Base-by-base conservation (phyloP, 2,329 filamentous ascomycete genomes). In the Botrytis medusae region DNA sequence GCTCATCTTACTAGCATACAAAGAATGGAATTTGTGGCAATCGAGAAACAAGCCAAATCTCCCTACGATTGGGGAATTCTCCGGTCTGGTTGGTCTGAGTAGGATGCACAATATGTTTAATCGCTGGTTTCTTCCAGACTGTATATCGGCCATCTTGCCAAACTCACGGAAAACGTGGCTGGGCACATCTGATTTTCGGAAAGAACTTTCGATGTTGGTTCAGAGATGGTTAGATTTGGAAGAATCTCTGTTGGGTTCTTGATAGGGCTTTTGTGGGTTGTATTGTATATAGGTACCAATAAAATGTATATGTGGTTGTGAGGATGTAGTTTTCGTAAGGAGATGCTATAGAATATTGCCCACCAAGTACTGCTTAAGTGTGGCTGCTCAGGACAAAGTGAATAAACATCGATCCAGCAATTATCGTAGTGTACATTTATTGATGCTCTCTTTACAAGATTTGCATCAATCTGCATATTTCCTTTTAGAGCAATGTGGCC, bases 211-310 rank as follows among this genome's bases (percentile, higher is more conserved):
- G 40, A 25, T 22, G 6, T 44, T 72, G 18, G 48, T 68, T 44
- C 61, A 67, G n/a, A 72, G 54, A 18, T 72, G 70, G 70, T 29
- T 72, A 22, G 70, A 72, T 46, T 40, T 64, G 25, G 61, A 72
- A 34, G 51, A 67, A 59, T 65, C 48, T 40, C 16, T 69, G 37
- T 32, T 69, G n/a, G 54, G 54, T 6, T 7, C 65, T 69, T 57
- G 12, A 42, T 54, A 34, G 16, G 37, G 8, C 9, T 16, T 25
- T 8, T 46, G 29, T 67, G 20, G 5, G 48, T 29, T 29, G 32
- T 54, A 42, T 29, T 29, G 32, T 54, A 42, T 40, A 40, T 40
- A 46, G n/a, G 16, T 32, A 42, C 10, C 34, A 6, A 16, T 22
- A 9, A 40, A 34, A 40, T 12, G 29, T n/a, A 54, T 40, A 18